Percentiles rank a stretch among this genome's conserved stretches.
phyloP scores from a whole-genome alignment of 768 basidiomycete genomes.

The Calocybe cyanea region DNA sequence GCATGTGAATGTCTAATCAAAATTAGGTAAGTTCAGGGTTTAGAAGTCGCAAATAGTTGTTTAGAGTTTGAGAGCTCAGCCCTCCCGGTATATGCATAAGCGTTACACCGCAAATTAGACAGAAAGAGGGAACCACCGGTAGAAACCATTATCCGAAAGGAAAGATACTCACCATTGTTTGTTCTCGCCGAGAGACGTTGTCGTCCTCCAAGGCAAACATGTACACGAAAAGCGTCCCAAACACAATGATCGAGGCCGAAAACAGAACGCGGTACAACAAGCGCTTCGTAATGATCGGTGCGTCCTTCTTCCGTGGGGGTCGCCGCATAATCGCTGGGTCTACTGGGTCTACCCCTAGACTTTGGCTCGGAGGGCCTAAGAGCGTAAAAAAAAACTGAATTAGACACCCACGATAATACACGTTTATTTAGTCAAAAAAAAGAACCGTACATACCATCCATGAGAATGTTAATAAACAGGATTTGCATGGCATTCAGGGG shows the following conservation, averaged over 20 bases:
- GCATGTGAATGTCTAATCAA: slow-evolving; percentile 82
- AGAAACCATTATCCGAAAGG: not conserved
- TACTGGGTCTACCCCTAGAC: slow-evolving; percentile 94
- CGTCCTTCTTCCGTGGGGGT: slow-evolving; percentile 91
- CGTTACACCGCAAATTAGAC: not conserved
- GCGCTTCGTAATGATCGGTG: slow-evolving; percentile 75
- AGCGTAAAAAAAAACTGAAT: not conserved
- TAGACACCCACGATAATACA: not conserved
- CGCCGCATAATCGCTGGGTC: slow-evolving; percentile 90
- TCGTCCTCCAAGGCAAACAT: slow-evolving; percentile 80
- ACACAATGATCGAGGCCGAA: slow-evolving; percentile 87
- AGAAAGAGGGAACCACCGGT: too few relatives aligned
- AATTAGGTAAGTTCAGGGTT: too few relatives aligned
- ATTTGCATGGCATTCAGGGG: slow-evolving; percentile 99
- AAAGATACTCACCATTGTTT: slow-evolving; percentile 78
- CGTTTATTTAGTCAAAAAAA: too few relatives aligned
- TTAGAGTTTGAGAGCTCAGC: not conserved
- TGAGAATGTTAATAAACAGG: slow-evolving; percentile 97
- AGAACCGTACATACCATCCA: slow-evolving; percentile 68
- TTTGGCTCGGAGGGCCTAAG: slow-evolving; percentile 89
- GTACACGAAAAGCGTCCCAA: slow-evolving; percentile 87
- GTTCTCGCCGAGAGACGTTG: slow-evolving; percentile 79
- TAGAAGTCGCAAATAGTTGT: not conserved
- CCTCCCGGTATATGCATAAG: too few relatives aligned
- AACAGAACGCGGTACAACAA: slow-evolving; percentile 84